Evolutionary conservation across 1,139 yeast species (phyloP), one percentile per base, ranked within the genome.

Genomic region (Yamadazyma taylorii): DNA sequence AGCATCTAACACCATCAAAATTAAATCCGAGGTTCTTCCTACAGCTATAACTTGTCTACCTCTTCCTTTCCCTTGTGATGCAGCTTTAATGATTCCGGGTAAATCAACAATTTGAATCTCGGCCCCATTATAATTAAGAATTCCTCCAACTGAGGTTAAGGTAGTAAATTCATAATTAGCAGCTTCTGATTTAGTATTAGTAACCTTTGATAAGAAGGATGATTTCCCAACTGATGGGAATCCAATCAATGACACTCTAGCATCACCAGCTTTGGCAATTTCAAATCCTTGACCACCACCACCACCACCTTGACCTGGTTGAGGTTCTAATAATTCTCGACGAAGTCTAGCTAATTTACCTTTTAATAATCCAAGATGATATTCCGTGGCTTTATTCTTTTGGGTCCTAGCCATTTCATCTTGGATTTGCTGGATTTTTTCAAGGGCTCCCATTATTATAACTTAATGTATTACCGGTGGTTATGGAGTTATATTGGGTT

Each of bases 191-290:
- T 88, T 87, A 4, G 97, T 92, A 52, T 85, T 85, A 30, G 98
- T 92, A 38, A 92, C 86, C 56, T 87, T 81, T 16, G 87, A 81
- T 41, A 92, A 69, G 48, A 92, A 78, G 1, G 96, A 87, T 2
- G 97, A 89, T 58, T 92, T 92, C 60, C 98, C 98, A 17, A 92
- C 98, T 3, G 97, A 89, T 9, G 98, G 98, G 61, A 90, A 92
- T 35, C 98, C 98, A 62, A 92, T 90, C 38, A 92, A 70, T 13
- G 95, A 95, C 2, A 88, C 96, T 48, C 98, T 74, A 1, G 97
- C 97, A 69, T 90, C 97, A 21, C 98, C 98, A 24, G 94, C 85
- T 58, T 92, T 92, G 37, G 90, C 81, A 4, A 92, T 97, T 63
- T 92, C 98, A 58, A 92, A 92, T 1, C 98, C 98, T 49, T 85